Evolutionary conservation across 2,329 filamentous ascomycete genomes (phyloP).

Genomic region (Fonsecaea pedrosoi): DNA sequence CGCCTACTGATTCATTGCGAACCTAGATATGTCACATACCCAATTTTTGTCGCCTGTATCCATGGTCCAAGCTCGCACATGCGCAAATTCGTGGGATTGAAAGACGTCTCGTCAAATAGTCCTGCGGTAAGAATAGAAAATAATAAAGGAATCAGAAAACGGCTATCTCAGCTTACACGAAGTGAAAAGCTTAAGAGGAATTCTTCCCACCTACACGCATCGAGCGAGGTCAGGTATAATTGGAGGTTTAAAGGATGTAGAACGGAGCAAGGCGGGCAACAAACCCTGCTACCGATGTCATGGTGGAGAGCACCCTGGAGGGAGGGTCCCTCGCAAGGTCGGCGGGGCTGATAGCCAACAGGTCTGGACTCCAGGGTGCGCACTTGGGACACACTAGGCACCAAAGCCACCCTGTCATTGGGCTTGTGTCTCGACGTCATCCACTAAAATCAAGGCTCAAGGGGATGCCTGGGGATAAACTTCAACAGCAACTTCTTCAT

Average conservation of each 20-base stretch:
- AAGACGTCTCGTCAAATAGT: neutral
- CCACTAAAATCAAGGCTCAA: slow-evolving; percentile 12
- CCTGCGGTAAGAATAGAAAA: neutral
- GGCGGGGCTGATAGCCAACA: neutral
- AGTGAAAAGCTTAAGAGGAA: neutral
- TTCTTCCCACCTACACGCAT: neutral
- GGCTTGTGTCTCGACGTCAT: slow-evolving; percentile 18
- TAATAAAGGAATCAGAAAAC: neutral
- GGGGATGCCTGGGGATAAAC: neutral
- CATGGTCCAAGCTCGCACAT: slow-evolving; percentile 5
- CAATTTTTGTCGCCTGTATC: slow-evolving; percentile 55
- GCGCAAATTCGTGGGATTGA: neutral
- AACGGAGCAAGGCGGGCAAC: slow-evolving; percentile 22
- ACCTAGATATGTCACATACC: slow-evolving; percentile 46
- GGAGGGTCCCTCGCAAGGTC: neutral
- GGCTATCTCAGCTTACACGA: slow-evolving; percentile 6
- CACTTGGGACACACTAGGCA: neutral
- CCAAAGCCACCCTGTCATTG: slow-evolving; percentile 14
- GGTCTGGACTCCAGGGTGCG: slow-evolving; percentile 4
- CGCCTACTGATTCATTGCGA: neutral
- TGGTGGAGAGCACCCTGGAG: slow-evolving; percentile 20
- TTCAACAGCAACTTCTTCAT: neutral
- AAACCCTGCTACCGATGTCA: slow-evolving; percentile 24
- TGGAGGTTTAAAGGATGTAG: neutral
- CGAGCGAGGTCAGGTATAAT: neutral